Conservation (phyloP, 305 asterid species). For the Striga hermonthica region DNA sequence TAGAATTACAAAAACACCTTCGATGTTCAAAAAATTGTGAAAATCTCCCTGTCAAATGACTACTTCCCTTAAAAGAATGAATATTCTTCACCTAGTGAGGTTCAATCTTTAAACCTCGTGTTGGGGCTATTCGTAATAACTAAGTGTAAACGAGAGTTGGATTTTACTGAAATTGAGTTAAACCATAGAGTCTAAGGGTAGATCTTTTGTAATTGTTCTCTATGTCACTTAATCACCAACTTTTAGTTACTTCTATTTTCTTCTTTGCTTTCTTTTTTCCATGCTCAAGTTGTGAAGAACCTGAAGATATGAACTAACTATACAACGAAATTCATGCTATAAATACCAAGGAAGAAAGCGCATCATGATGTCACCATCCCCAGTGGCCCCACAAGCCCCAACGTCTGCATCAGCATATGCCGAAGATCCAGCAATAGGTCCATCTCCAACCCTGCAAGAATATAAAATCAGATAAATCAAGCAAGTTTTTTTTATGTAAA, state of each 20-base stretch:
- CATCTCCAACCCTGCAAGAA: conserved; percentile 80
- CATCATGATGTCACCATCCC: conserved; percentile 99
- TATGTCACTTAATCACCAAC: background rate
- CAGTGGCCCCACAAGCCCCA: conserved; percentile 97
- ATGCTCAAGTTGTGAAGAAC: background rate
- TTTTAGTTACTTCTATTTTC: background rate
- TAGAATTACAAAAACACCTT: background rate
- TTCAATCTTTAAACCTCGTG: background rate
- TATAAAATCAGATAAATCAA: conserved; percentile 10
- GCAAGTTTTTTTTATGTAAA: background rate
- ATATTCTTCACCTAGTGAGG: background rate
- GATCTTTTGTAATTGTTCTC: background rate
- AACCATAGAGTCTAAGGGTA: too few species aligned
- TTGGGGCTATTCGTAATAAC: background rate
- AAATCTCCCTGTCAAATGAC: background rate
- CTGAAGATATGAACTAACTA: conserved; percentile 3
- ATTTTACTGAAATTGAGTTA: too few species aligned
- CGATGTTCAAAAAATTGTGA: background rate
- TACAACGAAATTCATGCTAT: background rate
- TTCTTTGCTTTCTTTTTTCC: background rate
- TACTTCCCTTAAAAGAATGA: background rate
- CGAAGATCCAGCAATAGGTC: conserved; percentile 89
- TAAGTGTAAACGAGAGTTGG: background rate
- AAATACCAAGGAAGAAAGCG: conserved; percentile 92
- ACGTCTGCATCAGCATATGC: conserved; percentile 92